Percentiles rank a stretch among this genome's conserved stretches.
Evolutionary conservation across 1,284 basidiomycete genomes (phyloP).

Genomic region (Naganishia liquefaciens): DNA sequence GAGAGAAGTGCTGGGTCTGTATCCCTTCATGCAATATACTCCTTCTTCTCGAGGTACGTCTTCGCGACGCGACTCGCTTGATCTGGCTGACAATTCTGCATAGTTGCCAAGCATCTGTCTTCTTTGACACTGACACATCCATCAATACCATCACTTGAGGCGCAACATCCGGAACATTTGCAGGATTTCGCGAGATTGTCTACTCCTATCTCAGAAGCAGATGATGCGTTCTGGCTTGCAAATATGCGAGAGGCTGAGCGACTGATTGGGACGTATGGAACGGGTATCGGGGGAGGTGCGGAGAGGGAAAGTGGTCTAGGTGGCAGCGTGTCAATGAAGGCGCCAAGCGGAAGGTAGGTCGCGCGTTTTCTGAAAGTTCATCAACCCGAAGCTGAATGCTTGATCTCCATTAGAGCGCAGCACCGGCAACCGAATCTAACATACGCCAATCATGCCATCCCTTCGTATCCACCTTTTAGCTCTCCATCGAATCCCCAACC

Average conservation of each 20-base stretch:
- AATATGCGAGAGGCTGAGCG: conserved; percentile 25
- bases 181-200: conserved; percentile 40
- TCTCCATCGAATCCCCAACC: too few relatives aligned
- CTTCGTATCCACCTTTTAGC: background rate
- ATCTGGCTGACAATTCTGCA: background rate
- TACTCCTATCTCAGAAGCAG: conserved; percentile 39
- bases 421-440: conserved; percentile 17
- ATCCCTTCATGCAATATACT: conserved; percentile 51
- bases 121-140: conserved; percentile 46
- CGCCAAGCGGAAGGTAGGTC: conserved; percentile 1
- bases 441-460: conserved; percentile 5
- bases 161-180: conserved; percentile 45
- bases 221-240: conserved; percentile 39
- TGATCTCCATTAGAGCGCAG: background rate
- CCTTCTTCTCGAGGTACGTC: conserved; percentile 51
- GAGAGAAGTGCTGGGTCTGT: conserved; percentile 44
- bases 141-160: conserved; percentile 35
- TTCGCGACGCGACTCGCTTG: too few relatives aligned
- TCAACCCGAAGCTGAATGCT: background rate
- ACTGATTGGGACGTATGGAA: conserved; percentile 16
- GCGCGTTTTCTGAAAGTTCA: background rate
- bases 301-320: conserved; percentile 11
- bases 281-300: conserved; percentile 15
- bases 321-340: conserved; percentile 8
- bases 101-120: conserved; percentile 53